A percentile compares a stretch with the other conserved stretches of the same genome.
phyloP scores from a whole-genome alignment of 2,329 filamentous ascomycete species.

The Aspergillus arachidicola region DNA sequence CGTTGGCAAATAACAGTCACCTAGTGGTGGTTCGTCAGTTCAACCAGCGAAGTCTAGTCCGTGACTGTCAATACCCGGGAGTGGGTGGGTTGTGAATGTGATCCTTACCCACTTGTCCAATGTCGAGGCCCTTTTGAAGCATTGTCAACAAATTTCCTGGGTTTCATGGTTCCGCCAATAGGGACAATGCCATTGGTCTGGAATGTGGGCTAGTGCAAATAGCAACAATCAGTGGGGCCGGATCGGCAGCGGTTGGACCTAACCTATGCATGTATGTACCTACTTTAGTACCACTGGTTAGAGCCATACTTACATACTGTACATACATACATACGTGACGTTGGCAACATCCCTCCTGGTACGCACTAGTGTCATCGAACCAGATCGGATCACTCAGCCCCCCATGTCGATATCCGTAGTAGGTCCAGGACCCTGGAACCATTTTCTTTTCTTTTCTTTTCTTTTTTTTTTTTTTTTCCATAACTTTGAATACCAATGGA shows the following conservation, averaged over 20 bases:
- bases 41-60: no score
- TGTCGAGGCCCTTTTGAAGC: background rate
- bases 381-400: background rate
- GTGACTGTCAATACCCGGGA: background rate
- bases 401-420: background rate
- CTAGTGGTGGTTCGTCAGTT: background rate
- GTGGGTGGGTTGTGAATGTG: background rate
- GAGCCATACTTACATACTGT: background rate
- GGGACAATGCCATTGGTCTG: slow-evolving; percentile 15
- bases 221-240: slow-evolving; percentile 7
- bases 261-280: slow-evolving; percentile 14
- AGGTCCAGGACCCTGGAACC: background rate
- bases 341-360: background rate
- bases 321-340: background rate
- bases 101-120: background rate
- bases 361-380: background rate
- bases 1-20: background rate
- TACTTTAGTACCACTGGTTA: slow-evolving; percentile 12
- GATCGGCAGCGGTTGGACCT: slow-evolving; percentile 15
- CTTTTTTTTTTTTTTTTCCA: no score
- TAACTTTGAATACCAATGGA: no score
- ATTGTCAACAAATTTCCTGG: slow-evolving; percentile 3
- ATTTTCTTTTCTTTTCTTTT: no score
- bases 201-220: slow-evolving; percentile 15
- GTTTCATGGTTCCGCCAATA: slow-evolving; percentile 14